Base-by-base conservation (phyloP, 2,329 filamentous ascomycete genomes). In the Calonectria hongkongensis region DNA sequence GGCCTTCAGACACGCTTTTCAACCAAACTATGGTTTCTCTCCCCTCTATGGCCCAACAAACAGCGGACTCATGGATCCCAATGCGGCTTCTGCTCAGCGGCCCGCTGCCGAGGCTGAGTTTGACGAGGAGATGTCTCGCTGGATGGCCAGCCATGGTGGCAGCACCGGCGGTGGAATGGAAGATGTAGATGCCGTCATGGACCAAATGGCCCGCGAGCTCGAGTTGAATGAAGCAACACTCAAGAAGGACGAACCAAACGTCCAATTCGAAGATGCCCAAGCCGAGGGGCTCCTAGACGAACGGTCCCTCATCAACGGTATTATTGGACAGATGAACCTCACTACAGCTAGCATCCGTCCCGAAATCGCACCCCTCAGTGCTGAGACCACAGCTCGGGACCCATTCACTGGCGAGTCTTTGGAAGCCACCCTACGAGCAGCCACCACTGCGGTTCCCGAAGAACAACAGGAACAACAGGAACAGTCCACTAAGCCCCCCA, bases 121-220 rank as follows among this genome's bases (percentile, higher is more conserved):
- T 41, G 82, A 86, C 62, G 74, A 82, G 45, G 85, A 87, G 50
- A 85, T 87, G 82, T 80, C 81, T 7, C 79, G 78, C 28, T 87
- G 86, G 86, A 84, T 87, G 82, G 80, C 83, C 0, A 78, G 68
- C 16, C 83, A 87, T 51, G 80, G 82, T 25, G 71, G 72, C 4
- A 75, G 75, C 10, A 78, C 76, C 7, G 72, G 76, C 21, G 77
- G 79, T 50, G 76, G 81, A 48, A 86, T 86, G 81, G 78, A 82
- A 28, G 80, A 86, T 39, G 84, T 87, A 3, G 84, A 86, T 63
- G 84, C 84, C 25, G 83, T 84, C 66, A 86, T 87, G 84, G 85
- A 86, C 43, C 81, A 85, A 68, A 82, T 87, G 75, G 85, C 86
- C 7, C 81, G 80, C 15, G 84, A 87, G 68, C 77, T 87, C 10